Evolutionary conservation across 257 asterid species (phyloP).

Genomic region (Perilla frutescens): DNA sequence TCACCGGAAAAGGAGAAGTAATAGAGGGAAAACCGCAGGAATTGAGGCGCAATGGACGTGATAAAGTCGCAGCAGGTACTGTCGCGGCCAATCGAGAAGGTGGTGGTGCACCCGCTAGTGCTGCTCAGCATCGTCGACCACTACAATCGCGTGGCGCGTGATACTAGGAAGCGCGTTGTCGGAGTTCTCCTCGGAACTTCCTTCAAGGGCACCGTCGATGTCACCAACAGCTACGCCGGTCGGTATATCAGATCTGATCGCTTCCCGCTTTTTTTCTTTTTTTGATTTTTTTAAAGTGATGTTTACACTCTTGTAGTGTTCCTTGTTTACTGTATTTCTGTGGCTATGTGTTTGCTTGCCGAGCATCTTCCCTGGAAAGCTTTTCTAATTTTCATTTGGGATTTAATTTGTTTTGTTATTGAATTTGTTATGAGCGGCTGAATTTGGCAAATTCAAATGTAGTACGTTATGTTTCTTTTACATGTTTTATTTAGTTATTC

Average conservation of each 20-base stretch:
- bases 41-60: slow-evolving; percentile 64
- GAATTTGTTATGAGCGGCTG: neutral
- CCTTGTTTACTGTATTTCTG: neutral
- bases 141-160: slow-evolving; percentile 97
- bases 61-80: slow-evolving; percentile 89
- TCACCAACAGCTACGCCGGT: slow-evolving; percentile 97
- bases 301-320: neutral
- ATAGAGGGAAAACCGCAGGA: neutral
- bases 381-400: neutral
- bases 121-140: slow-evolving; percentile 94
- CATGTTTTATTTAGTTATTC: neutral
- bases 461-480: neutral
- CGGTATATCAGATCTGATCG: slow-evolving; percentile 53
- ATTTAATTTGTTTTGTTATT: neutral
- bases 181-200: slow-evolving; percentile 92
- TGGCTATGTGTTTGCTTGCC: too few species aligned
- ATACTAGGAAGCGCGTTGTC: slow-evolving; percentile 85
- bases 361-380: too few species aligned
- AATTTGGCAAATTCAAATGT: neutral
- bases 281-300: neutral
- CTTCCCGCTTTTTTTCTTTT: slow-evolving; percentile 8
- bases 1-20: neutral
- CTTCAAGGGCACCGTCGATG: slow-evolving; percentile 87
- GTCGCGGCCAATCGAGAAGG: slow-evolving; percentile 82
- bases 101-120: slow-evolving; percentile 94